A percentile compares a stretch with the other conserved stretches of the same genome.
These are phyloP conservation scores for Neocallimastix lanati DNA, from an alignment of 192 early-diverging fungal species.

Conservation along the genomic window DNA sequence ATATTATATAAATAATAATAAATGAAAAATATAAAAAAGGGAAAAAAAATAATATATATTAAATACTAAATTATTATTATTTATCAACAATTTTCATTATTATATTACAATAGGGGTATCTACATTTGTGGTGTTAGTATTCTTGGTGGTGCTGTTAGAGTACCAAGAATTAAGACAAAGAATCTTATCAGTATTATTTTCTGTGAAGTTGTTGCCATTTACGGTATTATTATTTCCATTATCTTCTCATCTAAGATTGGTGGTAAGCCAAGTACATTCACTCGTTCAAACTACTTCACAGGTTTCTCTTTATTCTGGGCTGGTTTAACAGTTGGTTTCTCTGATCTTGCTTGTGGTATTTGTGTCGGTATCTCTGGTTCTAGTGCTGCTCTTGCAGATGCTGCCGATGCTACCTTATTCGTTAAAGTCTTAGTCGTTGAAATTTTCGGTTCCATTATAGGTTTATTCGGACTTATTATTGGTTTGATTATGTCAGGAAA, in stretches of 20 bases:
- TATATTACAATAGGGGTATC: conserved; percentile 55
- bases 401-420: conserved; percentile 81
- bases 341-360: conserved; percentile 84
- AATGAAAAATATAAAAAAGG: no score
- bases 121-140: conserved; percentile 79
- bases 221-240: conserved; percentile 96
- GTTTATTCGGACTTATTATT: conserved; percentile 91
- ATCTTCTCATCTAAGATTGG: conserved; percentile 78
- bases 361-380: conserved; percentile 84
- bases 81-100: no score
- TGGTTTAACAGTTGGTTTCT: conserved; percentile 82
- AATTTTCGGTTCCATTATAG: conserved; percentile 90
- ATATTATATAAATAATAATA: no score
- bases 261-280: conserved; percentile 14
- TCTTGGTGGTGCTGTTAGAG: conserved; percentile 70
- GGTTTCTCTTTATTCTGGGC: conserved; percentile 92
- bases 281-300: conserved; percentile 49
- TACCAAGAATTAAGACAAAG: conserved; percentile 85
- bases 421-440: conserved; percentile 95
- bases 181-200: conserved; percentile 98
- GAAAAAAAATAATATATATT: no score
- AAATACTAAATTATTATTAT: no score
- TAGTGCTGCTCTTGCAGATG: conserved; percentile 87
- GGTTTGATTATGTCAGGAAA: conserved; percentile 58
- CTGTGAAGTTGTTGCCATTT: conserved; percentile 98